Evolutionary conservation across 805 yeast species (phyloP).

Genomic region (Naumovozyma dairenensis): DNA sequence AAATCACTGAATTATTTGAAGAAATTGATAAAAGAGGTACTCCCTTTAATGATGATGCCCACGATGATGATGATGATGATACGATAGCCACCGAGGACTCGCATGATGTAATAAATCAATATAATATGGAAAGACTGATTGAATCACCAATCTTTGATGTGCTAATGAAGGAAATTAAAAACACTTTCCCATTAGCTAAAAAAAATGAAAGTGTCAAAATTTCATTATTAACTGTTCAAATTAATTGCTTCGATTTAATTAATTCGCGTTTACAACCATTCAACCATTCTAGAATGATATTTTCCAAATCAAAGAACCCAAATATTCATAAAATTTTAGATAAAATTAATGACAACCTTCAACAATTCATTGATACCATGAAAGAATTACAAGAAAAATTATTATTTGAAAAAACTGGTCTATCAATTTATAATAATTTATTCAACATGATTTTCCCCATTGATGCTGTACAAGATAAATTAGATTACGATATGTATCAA

Average conservation of each 20-base stretch:
- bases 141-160: constrained; percentile 31
- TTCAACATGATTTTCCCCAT: constrained; percentile 65
- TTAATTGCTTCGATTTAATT: constrained; percentile 54
- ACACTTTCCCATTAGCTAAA: constrained; percentile 24
- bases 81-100: constrained; percentile 16
- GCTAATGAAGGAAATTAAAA: constrained; percentile 21
- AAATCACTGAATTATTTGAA: constrained; percentile 44
- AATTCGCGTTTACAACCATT: constrained; percentile 41
- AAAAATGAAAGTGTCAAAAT: constrained; percentile 18
- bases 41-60: no score
- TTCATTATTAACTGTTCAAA: constrained; percentile 33
- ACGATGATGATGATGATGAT: constrained; percentile 20
- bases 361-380: constrained; percentile 25
- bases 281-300: constrained; percentile 24
- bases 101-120: constrained; percentile 30
- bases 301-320: constrained; percentile 24
- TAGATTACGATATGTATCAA: constrained; percentile 52
- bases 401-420: constrained; percentile 42
- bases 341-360: constrained; percentile 28
- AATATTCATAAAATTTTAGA: constrained; percentile 9
- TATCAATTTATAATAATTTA: constrained; percentile 51
- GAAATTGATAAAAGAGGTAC: constrained; percentile 38
- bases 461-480: constrained; percentile 39
- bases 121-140: constrained; percentile 35
- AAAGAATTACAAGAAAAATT: constrained; percentile 37